phyloP scores from a whole-genome alignment of 2,329 filamentous ascomycete genomes.

The Monascus ruber region DNA sequence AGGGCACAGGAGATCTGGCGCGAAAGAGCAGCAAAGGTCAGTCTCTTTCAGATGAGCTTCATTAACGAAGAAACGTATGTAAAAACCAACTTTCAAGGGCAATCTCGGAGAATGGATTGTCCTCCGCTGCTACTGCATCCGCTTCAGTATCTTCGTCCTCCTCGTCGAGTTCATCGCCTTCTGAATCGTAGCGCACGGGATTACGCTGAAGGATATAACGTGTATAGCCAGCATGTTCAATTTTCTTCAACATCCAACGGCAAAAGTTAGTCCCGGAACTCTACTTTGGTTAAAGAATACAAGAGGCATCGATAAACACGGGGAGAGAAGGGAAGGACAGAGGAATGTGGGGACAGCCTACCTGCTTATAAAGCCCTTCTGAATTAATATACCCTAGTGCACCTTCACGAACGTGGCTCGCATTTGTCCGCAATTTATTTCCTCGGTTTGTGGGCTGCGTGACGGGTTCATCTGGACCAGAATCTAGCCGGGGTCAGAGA shows the following conservation, averaged over 20 bases:
- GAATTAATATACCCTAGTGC: conserved; percentile 41
- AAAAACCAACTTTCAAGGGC: conserved; percentile 42
- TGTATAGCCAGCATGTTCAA: conserved; percentile 52
- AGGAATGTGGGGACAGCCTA: conserved; percentile 16
- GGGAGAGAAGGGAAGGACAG: neutral
- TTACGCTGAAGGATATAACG: conserved; percentile 49
- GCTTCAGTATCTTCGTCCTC: conserved; percentile 48
- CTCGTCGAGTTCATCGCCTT: conserved; percentile 50
- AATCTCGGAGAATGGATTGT: conserved; percentile 51
- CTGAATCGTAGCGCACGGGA: conserved; percentile 50
- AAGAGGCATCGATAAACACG: neutral
- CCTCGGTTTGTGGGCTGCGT: conserved; percentile 46
- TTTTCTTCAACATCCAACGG: conserved; percentile 31
- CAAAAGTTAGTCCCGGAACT: conserved; percentile 4
- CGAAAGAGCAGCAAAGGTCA: neutral
- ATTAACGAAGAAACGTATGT: neutral
- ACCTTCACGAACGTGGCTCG: conserved; percentile 45
- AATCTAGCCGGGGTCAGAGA: conserved; percentile 15
- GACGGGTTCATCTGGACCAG: conserved; percentile 41
- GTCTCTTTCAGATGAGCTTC: conserved; percentile 3
- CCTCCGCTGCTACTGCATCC: conserved; percentile 46
- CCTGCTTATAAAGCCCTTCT: conserved; percentile 45
- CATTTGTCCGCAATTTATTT: conserved; percentile 50
- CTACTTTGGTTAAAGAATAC: neutral
- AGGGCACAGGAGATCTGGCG: conserved; percentile 46